A percentile compares a stretch with the other conserved stretches of the same genome.
Conservation (phyloP, 352 stramenopile species). For the Globisporangium carolinianum region DNA sequence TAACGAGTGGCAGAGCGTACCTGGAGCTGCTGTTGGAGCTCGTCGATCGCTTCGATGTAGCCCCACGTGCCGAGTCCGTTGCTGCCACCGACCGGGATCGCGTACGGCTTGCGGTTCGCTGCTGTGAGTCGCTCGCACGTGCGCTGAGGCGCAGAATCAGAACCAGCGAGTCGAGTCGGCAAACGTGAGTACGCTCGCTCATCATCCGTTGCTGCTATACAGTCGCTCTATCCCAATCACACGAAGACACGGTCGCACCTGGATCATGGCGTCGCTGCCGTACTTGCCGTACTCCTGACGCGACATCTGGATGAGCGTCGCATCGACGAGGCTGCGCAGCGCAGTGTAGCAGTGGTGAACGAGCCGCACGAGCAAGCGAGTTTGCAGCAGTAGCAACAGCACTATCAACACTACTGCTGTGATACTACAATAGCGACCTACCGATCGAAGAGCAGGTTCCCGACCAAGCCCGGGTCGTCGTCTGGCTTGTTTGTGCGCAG, state of each 20-base stretch:
- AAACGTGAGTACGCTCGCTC: background rate
- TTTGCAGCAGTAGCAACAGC: background rate
- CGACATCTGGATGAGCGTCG: conserved; percentile 75
- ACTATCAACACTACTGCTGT: background rate
- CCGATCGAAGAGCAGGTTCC: conserved; percentile 76
- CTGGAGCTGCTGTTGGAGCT: conserved; percentile 77
- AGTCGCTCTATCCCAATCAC: too few relatives aligned
- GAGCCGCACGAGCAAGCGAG: background rate
- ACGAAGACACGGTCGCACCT: conserved; percentile 21
- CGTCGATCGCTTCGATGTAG: conserved; percentile 90
- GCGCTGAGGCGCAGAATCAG: conserved; percentile 10
- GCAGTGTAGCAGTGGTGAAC: background rate
- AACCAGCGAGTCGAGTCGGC: background rate
- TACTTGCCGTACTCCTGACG: conserved; percentile 73
- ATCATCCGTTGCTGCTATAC: too few relatives aligned
- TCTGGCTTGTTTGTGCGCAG: conserved; percentile 77
- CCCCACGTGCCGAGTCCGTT: conserved; percentile 92
- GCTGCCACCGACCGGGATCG: conserved; percentile 84
- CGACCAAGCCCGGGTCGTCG: conserved; percentile 56
- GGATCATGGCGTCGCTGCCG: conserved; percentile 75
- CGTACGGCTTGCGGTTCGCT: conserved; percentile 62
- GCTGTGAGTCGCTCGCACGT: conserved; percentile 58
- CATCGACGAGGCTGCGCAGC: conserved; percentile 48
- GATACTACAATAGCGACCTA: conserved; percentile 3
- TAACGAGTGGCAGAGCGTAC: conserved; percentile 2